phyloP scores from a whole-genome alignment of 208 protist species.

The Leptomonas pyrrhocoris region DNA sequence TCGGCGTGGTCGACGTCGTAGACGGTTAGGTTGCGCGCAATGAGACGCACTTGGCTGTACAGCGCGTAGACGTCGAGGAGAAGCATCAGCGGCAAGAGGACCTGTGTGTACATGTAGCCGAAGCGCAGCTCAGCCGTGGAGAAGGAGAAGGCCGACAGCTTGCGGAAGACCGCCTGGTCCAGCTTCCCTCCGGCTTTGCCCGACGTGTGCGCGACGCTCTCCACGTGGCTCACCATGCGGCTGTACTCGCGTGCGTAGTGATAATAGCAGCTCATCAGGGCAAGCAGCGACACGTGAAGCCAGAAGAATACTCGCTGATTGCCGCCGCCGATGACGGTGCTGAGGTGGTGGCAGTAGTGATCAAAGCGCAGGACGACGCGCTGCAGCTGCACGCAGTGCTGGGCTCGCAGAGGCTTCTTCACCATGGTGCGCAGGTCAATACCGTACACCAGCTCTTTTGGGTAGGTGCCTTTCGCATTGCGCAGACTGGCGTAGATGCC shows the following conservation, averaged over 20 bases:
- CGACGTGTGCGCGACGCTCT: not conserved
- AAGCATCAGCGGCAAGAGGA: slow-evolving; percentile 53
- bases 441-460: slow-evolving; percentile 42
- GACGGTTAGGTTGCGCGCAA: slow-evolving; percentile 64
- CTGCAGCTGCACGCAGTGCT: slow-evolving; percentile 63
- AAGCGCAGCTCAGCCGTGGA: slow-evolving; percentile 37
- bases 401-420: slow-evolving; percentile 78
- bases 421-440: slow-evolving; percentile 69
- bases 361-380: slow-evolving; percentile 78
- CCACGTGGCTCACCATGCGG: slow-evolving; percentile 15
- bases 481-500: slow-evolving; percentile 71
- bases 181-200: not conserved
- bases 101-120: slow-evolving; percentile 58
- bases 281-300: slow-evolving; percentile 36
- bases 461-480: slow-evolving; percentile 47
- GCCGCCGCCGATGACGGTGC: slow-evolving; percentile 68
- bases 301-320: slow-evolving; percentile 76
- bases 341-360: slow-evolving; percentile 73
- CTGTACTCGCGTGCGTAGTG: slow-evolving; percentile 38
- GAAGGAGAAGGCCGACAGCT: slow-evolving; percentile 7
- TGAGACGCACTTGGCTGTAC: slow-evolving; percentile 46
- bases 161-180: slow-evolving; percentile 2
- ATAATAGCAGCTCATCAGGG: slow-evolving; percentile 33
- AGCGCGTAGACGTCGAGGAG: slow-evolving; percentile 38
- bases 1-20: slow-evolving; percentile 67